Evolutionary conservation across 352 stramenopile genomes (phyloP).

Genomic region (Proteromonas lacertae): DNA sequence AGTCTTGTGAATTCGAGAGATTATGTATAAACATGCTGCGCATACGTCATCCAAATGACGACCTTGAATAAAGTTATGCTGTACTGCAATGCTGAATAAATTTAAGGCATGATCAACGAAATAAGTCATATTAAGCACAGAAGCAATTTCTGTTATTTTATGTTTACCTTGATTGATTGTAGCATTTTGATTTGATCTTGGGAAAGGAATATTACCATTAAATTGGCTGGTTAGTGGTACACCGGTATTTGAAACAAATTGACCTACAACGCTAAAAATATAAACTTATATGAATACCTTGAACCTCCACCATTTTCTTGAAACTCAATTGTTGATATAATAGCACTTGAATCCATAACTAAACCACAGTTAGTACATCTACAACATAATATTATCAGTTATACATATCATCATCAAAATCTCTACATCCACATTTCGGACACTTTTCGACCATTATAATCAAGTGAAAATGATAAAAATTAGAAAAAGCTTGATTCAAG

Average conservation of each 20-base stretch:
- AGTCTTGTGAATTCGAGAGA: constrained; percentile 79
- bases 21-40: constrained; percentile 88
- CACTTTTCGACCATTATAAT: constrained; percentile 1
- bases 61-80: constrained; percentile 82
- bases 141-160: not conserved
- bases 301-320: constrained; percentile 47
- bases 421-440: not conserved
- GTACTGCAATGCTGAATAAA: constrained; percentile 68
- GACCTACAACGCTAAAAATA: constrained; percentile 38
- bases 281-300: constrained; percentile 3
- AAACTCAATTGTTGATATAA: constrained; percentile 84
- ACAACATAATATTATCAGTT: constrained; percentile 6
- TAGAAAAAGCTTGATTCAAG: too few species aligned
- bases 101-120: constrained; percentile 80
- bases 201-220: not conserved
- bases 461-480: too few species aligned
- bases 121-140: constrained; percentile 32
- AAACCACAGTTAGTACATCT: constrained; percentile 36
- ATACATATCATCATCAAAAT: constrained; percentile 1
- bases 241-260: constrained; percentile 61
- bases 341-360: constrained; percentile 85
- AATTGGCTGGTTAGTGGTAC: constrained; percentile 34
- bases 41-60: constrained; percentile 73
- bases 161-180: not conserved
- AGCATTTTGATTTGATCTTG: not conserved